These are phyloP conservation scores for Lupinus albus DNA, from an alignment of 306 rosid species.

Conservation along the genomic window DNA sequence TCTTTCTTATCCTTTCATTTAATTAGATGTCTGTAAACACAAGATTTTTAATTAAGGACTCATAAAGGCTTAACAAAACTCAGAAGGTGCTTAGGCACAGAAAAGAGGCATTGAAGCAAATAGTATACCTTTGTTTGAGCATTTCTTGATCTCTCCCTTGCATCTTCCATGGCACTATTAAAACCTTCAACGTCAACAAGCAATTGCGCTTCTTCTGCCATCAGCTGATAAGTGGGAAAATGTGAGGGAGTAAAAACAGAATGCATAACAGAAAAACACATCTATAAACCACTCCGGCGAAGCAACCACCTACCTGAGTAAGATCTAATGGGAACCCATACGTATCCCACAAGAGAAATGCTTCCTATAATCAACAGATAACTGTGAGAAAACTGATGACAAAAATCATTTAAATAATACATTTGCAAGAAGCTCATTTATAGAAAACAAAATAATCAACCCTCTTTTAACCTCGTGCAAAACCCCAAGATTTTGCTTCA, in stretches of 20 bases:
- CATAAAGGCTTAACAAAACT: constrained; percentile 1
- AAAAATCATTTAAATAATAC: constrained; percentile 23
- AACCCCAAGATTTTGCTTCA: neutral
- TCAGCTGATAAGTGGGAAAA: constrained; percentile 60
- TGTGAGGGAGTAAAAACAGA: constrained; percentile 27
- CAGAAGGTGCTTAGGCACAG: constrained; percentile 20
- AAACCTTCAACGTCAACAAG: constrained; percentile 80
- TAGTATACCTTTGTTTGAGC: constrained; percentile 80
- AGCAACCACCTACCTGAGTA: constrained; percentile 74
- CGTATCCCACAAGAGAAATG: constrained; percentile 95
- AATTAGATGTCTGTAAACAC: neutral
- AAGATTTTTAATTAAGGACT: neutral
- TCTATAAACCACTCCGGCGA: constrained; percentile 15
- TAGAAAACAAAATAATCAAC: neutral
- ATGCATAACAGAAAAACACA: constrained; percentile 23
- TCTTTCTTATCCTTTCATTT: constrained; percentile 2
- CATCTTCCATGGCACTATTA: constrained; percentile 80
- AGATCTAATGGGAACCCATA: constrained; percentile 94
- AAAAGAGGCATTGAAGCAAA: constrained; percentile 33
- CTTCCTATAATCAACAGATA: constrained; percentile 67
- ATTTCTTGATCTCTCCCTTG: constrained; percentile 91
- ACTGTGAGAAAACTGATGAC: constrained; percentile 33
- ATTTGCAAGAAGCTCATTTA: neutral
- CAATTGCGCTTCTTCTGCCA: constrained; percentile 95
- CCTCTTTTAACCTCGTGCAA: constrained; percentile 1